A percentile compares a stretch with the other conserved stretches of the same genome.
phyloP scores from a whole-genome alignment of 169 alveolate species.

The Plasmodium reichenowi region DNA sequence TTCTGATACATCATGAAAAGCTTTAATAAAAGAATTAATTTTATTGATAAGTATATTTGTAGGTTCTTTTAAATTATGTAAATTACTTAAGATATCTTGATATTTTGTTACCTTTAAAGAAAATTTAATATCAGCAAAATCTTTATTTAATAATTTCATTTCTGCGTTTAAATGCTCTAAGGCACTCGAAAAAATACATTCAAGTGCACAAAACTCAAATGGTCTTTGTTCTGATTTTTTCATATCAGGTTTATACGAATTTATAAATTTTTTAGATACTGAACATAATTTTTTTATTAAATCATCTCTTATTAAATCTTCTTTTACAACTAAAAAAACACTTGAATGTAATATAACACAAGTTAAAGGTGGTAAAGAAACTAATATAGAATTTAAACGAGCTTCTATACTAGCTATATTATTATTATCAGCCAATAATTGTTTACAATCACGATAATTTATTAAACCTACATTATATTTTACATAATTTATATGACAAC shows the following conservation, averaged over 20 bases:
- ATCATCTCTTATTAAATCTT: constrained; percentile 82
- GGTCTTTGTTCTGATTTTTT: constrained; percentile 80
- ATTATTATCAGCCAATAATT: constrained; percentile 86
- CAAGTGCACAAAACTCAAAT: constrained; percentile 88
- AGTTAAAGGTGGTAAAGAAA: constrained; percentile 84
- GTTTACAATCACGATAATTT: constrained; percentile 90
- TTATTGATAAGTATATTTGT: constrained; percentile 79
- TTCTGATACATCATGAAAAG: constrained; percentile 80
- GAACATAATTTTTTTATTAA: constrained; percentile 83
- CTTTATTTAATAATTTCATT: constrained; percentile 48
- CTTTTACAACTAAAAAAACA: constrained; percentile 83
- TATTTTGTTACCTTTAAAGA: constrained; percentile 73
- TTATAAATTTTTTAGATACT: constrained; percentile 76
- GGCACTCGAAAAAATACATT: constrained; percentile 88
- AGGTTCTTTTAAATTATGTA: constrained; percentile 89
- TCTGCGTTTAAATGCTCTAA: constrained; percentile 82
- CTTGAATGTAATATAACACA: constrained; percentile 81
- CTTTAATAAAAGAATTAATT: constrained; percentile 82
- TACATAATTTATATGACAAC: constrained; percentile 69
- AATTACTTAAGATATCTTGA: constrained; percentile 79
- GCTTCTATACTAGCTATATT: constrained; percentile 88
- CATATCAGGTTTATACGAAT: constrained; percentile 43
- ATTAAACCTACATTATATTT: constrained; percentile 82
- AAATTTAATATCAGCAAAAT: constrained; percentile 75
- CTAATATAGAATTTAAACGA: constrained; percentile 86